These are phyloP conservation scores for Penicillium daleae DNA, from an alignment of 495 filamentous ascomycete species.

Conservation along the genomic window DNA sequence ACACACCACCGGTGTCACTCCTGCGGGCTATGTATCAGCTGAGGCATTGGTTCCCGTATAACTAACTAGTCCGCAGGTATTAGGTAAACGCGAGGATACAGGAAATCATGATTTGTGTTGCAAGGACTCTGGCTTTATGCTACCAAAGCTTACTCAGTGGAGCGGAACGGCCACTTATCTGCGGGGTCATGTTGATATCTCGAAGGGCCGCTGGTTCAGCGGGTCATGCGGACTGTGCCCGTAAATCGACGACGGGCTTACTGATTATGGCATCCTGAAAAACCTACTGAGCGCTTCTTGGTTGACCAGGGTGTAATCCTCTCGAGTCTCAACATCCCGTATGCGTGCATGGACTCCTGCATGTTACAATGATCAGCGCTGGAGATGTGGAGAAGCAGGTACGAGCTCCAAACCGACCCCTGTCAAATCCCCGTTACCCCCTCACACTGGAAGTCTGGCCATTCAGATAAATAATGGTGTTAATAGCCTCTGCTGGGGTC, in stretches of 20 bases:
- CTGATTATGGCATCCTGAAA: too few species aligned
- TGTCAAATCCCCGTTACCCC: constrained; percentile 10
- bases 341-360: not conserved
- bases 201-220: not conserved
- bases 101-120: not conserved
- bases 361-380: constrained; percentile 10
- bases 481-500: constrained; percentile 11
- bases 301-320: not conserved
- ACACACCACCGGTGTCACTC: not conserved
- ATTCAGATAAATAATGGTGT: not conserved
- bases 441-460: not conserved
- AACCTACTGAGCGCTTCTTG: not conserved
- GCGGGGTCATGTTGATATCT: not conserved
- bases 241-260: not conserved
- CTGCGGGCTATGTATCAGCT: not conserved
- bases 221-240: not conserved
- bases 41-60: not conserved
- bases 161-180: not conserved
- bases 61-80: too few species aligned
- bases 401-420: constrained; percentile 14
- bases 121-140: not conserved
- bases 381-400: constrained; percentile 46
- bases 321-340: not conserved
- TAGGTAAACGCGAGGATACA: too few species aligned
- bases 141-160: not conserved